These are phyloP conservation scores for Gaertneriomyces semiglobifer DNA, from an alignment of 192 early-diverging fungal genomes.

Conservation along the genomic window DNA sequence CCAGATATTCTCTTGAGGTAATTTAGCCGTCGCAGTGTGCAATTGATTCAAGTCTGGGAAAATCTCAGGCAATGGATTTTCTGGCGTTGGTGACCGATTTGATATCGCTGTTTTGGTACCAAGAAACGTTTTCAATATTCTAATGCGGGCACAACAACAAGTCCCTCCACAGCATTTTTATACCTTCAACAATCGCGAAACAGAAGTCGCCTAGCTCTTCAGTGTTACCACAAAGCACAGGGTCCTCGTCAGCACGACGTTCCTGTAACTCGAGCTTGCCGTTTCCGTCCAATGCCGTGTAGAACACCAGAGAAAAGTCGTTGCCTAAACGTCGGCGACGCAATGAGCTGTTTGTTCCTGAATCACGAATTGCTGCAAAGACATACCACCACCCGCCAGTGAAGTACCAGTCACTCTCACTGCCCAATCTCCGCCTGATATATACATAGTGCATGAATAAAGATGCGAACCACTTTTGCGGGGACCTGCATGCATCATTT, in stretches of 20 bases:
- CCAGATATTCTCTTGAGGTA: conserved; percentile 47
- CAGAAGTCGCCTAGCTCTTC: conserved; percentile 73
- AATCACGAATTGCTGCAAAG: conserved; percentile 35
- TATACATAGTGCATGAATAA: neutral
- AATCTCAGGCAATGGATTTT: conserved; percentile 6
- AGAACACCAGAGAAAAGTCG: conserved; percentile 65
- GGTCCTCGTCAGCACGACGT: conserved; percentile 24
- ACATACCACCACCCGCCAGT: conserved; percentile 42
- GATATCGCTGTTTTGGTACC: neutral
- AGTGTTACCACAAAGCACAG: conserved; percentile 53
- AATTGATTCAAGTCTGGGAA: conserved; percentile 13
- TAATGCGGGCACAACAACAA: no score
- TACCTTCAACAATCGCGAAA: conserved; percentile 57
- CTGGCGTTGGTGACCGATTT: neutral
- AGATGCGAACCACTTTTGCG: conserved; percentile 19
- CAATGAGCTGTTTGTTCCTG: conserved; percentile 27
- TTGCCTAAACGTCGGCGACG: neutral
- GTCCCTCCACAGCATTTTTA: neutral
- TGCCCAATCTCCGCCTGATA: conserved; percentile 71
- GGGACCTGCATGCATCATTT: conserved; percentile 15
- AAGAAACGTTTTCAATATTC: no score
- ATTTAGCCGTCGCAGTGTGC: conserved; percentile 8
- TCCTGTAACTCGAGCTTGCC: conserved; percentile 54
- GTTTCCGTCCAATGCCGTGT: conserved; percentile 72
- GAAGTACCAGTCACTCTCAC: conserved; percentile 72